A percentile compares a stretch with the other conserved stretches of the same genome.
These are phyloP conservation scores for Naganishia cerealis DNA, from an alignment of 1,284 basidiomycete species.

Conservation along the genomic window DNA sequence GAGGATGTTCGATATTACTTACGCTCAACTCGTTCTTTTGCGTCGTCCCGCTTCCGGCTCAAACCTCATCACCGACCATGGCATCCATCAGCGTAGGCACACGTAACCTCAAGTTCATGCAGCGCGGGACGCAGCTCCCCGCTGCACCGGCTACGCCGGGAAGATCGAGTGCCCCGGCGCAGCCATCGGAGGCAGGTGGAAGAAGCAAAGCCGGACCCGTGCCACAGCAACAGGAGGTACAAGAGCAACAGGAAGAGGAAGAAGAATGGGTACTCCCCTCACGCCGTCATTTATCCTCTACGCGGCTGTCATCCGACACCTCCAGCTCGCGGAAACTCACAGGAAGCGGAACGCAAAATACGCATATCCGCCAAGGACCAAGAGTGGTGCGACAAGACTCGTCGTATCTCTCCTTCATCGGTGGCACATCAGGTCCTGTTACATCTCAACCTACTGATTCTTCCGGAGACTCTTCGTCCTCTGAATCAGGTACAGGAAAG, in stretches of 20 bases:
- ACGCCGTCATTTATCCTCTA: not conserved
- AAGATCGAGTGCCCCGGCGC: not conserved
- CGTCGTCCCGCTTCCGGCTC: not conserved
- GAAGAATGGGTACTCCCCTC: constrained; percentile 22
- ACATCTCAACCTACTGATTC: too few relatives aligned
- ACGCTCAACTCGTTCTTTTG: not conserved
- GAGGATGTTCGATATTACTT: not conserved
- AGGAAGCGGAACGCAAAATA: not conserved
- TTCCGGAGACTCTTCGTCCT: not conserved
- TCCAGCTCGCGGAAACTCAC: not conserved
- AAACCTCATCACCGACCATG: not conserved
- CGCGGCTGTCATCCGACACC: not conserved
- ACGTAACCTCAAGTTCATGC: constrained; percentile 26
- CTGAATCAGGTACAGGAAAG: not conserved
- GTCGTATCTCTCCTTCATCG: constrained; percentile 18
- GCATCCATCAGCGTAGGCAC: constrained; percentile 20
- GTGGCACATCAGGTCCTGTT: not conserved
- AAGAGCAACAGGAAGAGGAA: constrained; percentile 4
- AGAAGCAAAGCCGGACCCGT: not conserved
- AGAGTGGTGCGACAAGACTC: constrained; percentile 10
- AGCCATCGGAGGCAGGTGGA: not conserved
- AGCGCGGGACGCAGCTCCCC: constrained; percentile 19
- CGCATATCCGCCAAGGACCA: not conserved
- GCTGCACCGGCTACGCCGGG: not conserved
- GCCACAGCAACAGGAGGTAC: not conserved